These are phyloP conservation scores for Fragilariopsis cylindrus DNA, from an alignment of 108 stramenopile genomes.

Conservation along the genomic window DNA sequence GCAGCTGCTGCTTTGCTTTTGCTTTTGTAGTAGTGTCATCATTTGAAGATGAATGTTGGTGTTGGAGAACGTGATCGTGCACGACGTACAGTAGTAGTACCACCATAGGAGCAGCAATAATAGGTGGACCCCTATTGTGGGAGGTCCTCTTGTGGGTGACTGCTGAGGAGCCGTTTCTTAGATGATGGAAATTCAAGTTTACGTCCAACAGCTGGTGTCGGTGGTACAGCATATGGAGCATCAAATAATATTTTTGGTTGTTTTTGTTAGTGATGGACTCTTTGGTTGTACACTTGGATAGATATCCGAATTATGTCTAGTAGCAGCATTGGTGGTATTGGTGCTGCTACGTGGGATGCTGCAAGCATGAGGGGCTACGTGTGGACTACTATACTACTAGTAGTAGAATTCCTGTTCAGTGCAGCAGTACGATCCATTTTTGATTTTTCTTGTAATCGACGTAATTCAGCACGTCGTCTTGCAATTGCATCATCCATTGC, in stretches of 20 bases:
- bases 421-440: neutral
- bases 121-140: neutral
- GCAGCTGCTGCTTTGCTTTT: neutral
- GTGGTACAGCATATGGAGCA: neutral
- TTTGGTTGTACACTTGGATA: conserved; percentile 29
- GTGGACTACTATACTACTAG: neutral
- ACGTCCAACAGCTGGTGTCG: conserved; percentile 32
- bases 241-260: neutral
- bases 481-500: conserved; percentile 53
- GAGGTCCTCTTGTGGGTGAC: neutral
- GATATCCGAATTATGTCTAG: conserved; percentile 21
- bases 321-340: neutral
- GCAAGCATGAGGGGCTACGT: neutral
- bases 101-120: neutral
- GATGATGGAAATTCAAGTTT: conserved; percentile 28
- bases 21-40: neutral
- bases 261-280: conserved; percentile 5
- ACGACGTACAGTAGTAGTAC: conserved; percentile 34
- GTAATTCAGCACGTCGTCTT: conserved; percentile 56
- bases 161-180: neutral
- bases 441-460: conserved; percentile 48
- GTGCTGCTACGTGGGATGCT: neutral
- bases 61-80: conserved; percentile 32
- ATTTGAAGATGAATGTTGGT: neutral
- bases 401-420: neutral